Base-by-base conservation (phyloP, 2,329 filamentous ascomycete genomes). In the Grosmannia penicillata region DNA sequence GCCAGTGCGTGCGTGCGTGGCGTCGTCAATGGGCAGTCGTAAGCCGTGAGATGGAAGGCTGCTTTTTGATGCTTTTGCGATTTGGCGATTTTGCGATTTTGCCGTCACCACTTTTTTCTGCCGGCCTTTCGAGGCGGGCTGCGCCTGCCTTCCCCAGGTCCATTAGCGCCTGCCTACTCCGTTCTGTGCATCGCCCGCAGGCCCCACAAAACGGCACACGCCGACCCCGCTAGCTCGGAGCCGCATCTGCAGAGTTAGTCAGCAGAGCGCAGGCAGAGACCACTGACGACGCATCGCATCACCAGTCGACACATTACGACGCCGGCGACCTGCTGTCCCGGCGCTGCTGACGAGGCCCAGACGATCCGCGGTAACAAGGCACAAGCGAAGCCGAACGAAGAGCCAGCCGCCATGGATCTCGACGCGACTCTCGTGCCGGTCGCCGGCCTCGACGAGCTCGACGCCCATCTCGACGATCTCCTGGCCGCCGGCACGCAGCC, bases 391-490 rank as follows among this genome's bases (percentile, higher is more conserved):
- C 15, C 15, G 8, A 15, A 15, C 27, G 14, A 29, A 29, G 17
- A 14, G 28, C 15, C 22, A 24, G 21, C 13, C 28, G 21, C 45
- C 32, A 57, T 56, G 49, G 61, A 52, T 24, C n/a, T n/a, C n/a
- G n/a, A n/a, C n/a, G n/a, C n/a, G n/a, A 51, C 52, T n/a, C 51
- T 52, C 14, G 48, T 57, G n/a, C 63, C 66, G 34, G 57, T 75
- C 35, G 57, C 61, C 7, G 65, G 70, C 8, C 56, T 76, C 15
- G 59, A 66, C 18, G 69, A 72, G 46, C 61, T 78, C 18, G 60
- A 68, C 35, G 52, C 51, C 18, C 74, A 78, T 50, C 58, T 78
- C 14, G 59, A 66, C 36, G 54, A 63, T 22, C 56, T 77, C n/a
- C 44, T 62, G 17, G 18, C 36, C 2, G 2, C 25, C 15, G 50